phyloP scores from a whole-genome alignment of 768 basidiomycete species.

The Tricholoma terreum region DNA sequence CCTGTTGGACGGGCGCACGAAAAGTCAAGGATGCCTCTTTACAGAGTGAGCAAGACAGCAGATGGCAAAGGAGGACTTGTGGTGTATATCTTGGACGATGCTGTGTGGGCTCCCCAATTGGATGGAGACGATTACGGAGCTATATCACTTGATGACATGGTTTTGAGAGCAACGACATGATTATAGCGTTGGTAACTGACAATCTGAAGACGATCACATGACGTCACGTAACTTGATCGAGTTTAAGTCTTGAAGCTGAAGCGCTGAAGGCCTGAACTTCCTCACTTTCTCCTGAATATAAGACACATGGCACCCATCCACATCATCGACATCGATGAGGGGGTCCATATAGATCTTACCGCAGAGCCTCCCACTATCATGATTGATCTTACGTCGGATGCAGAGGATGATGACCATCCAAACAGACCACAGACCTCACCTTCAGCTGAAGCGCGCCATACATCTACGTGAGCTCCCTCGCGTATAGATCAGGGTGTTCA shows the following conservation, averaged over 20 bases:
- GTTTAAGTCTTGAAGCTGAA: no score
- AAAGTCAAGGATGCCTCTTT: constrained; percentile 84
- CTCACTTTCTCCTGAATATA: no score
- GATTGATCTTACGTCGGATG: constrained; percentile 1
- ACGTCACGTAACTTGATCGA: no score
- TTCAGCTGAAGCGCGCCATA: not conserved
- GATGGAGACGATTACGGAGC: constrained; percentile 66
- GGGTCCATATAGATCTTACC: not conserved
- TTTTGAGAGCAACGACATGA: constrained; percentile 48
- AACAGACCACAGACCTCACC: not conserved
- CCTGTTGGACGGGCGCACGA: constrained; percentile 85
- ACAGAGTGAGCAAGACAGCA: constrained; percentile 70
- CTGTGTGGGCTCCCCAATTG: constrained; percentile 75
- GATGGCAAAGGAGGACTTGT: constrained; percentile 86
- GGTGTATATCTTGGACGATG: constrained; percentile 90
- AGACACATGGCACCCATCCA: not conserved
- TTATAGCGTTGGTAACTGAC: no score
- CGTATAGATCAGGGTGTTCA: not conserved
- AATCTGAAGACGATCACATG: no score
- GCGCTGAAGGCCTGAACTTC: no score
- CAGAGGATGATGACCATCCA: not conserved
- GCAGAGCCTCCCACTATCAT: not conserved
- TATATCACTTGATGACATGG: constrained; percentile 87
- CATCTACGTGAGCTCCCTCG: not conserved
- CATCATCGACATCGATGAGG: constrained; percentile 1